Base-by-base conservation (phyloP, 768 basidiomycete species). In the Termitomyces sp. region DNA sequence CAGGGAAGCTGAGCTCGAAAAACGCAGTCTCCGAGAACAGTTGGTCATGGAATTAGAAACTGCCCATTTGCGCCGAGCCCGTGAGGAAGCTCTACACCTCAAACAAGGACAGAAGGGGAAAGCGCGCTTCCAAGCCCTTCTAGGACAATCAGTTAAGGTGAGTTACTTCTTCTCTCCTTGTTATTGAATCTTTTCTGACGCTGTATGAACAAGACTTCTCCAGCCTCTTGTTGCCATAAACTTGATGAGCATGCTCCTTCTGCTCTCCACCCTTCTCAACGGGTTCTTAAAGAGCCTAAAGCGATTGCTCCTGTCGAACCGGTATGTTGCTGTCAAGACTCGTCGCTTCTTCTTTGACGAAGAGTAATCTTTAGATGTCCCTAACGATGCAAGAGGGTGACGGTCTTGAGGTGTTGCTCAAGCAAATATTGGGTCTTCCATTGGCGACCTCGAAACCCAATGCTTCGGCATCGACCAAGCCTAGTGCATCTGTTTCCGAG, bases 1-100 rank as follows among this genome's bases (percentile, higher is more conserved):
- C 7, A 54, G 33, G 28, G 44, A 56, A 23, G 57, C 48, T 12
- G 46, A 59, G 44, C 38, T 50, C 30, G 57, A 61, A 26, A 56
- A 59, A 40, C 50, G 7, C 32, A 5, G 32, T 7, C 32, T 56
- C 43, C 55, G 23, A 35, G 55, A 55, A 44, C 20, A 55, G 43
- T 44, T 23, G 8, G 44, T 33, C 23, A 14, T 43, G 30, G 26
- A 55, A n/a, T 28, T 53, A 20, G 50, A 61, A 54, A 52, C 40
- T 51, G 59, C 52, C 12, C 58, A 43, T 35, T 35, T 46, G 41
- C 44, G 35, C 30, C 53, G 47, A 47, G 23, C 54, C 3, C 56
- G 40, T 6, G 60, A 59, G 47, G n/a, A 60, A 54, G 55, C 54
- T 20, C n/a, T 30, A 46, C 48, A 20, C 33, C 49, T 50, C 4